Evolutionary conservation across 2,329 filamentous ascomycete genomes (phyloP).

Genomic region (Colletotrichum tabaci): DNA sequence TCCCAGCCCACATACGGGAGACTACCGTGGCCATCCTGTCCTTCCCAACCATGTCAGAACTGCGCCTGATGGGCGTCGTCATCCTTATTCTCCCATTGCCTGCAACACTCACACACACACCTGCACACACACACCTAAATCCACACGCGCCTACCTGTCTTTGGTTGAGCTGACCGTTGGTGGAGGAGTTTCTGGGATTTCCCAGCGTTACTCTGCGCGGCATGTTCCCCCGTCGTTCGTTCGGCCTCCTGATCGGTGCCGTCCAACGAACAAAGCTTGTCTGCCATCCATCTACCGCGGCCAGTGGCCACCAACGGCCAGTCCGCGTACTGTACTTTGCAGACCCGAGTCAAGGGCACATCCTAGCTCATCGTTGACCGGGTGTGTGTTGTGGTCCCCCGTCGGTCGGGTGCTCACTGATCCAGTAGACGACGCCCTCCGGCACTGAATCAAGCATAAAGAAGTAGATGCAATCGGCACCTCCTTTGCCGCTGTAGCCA

Average conservation of each 20-base stretch:
- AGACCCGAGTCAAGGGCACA: slow-evolving; percentile 20
- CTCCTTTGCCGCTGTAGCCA: slow-evolving; percentile 29
- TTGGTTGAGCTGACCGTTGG: slow-evolving; percentile 7
- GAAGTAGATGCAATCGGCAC: slow-evolving; percentile 29
- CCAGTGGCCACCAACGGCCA: slow-evolving; percentile 15
- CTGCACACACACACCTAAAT: neutral
- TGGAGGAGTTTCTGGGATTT: slow-evolving; percentile 28
- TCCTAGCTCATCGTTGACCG: slow-evolving; percentile 27
- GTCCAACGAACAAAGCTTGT: slow-evolving; percentile 34
- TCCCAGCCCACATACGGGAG: slow-evolving; percentile 13
- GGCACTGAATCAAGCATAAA: slow-evolving; percentile 40
- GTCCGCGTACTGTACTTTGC: slow-evolving; percentile 7
- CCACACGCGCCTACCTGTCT: neutral
- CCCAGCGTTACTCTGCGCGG: slow-evolving; percentile 24
- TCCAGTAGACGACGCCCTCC: slow-evolving; percentile 20
- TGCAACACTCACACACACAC: neutral
- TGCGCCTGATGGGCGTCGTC: slow-evolving; percentile 36
- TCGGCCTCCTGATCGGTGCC: slow-evolving; percentile 6
- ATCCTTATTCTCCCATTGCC: slow-evolving; percentile 26
- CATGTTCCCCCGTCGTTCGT: slow-evolving; percentile 4
- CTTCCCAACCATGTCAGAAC: slow-evolving; percentile 15
- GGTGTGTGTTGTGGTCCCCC: slow-evolving; percentile 17
- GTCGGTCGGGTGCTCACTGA: neutral
- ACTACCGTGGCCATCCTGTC: slow-evolving; percentile 8
- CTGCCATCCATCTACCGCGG: slow-evolving; percentile 4